Evolutionary conservation across 176 grass and related monocot species (phyloP).

Genomic region (Eremochloa ophiuroides): DNA sequence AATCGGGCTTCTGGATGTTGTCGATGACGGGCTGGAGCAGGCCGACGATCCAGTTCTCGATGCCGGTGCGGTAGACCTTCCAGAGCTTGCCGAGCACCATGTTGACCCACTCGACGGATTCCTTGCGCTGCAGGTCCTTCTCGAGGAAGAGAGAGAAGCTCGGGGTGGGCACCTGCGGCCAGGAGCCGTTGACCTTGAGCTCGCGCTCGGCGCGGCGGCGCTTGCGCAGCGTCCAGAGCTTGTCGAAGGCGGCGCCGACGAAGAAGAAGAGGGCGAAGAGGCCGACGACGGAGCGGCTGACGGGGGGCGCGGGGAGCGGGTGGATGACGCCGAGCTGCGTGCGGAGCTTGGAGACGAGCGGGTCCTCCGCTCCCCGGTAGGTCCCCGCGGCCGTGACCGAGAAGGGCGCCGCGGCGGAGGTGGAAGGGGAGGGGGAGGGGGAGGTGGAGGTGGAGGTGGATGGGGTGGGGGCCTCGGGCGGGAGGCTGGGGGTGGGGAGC

Average conservation of each 20-base stretch:
- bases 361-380: slow-evolving; percentile 55
- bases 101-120: slow-evolving; percentile 99
- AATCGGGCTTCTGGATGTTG: slow-evolving; percentile 78
- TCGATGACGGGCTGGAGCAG: slow-evolving; percentile 92
- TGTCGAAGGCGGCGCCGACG: slow-evolving; percentile 84
- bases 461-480: not conserved
- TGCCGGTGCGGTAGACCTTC: slow-evolving; percentile 91
- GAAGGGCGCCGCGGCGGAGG: slow-evolving; percentile 26
- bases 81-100: slow-evolving; percentile 96
- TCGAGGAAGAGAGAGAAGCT: slow-evolving; percentile 93
- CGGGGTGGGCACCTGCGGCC: slow-evolving; percentile 90
- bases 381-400: slow-evolving; percentile 12
- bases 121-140: slow-evolving; percentile 98
- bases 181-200: slow-evolving; percentile 67
- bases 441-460: not conserved
- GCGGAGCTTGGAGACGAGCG: slow-evolving; percentile 84
- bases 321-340: slow-evolving; percentile 95
- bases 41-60: slow-evolving; percentile 91
- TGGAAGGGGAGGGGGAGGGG: not conserved
- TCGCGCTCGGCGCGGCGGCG: slow-evolving; percentile 58
- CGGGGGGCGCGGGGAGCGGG: slow-evolving; percentile 71
- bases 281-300: slow-evolving; percentile 58
- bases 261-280: slow-evolving; percentile 98
- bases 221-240: slow-evolving; percentile 74
- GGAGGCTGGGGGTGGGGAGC: not conserved